phyloP scores from a whole-genome alignment of 257 asterid genomes.

The Dorcoceras hygrometricum region DNA sequence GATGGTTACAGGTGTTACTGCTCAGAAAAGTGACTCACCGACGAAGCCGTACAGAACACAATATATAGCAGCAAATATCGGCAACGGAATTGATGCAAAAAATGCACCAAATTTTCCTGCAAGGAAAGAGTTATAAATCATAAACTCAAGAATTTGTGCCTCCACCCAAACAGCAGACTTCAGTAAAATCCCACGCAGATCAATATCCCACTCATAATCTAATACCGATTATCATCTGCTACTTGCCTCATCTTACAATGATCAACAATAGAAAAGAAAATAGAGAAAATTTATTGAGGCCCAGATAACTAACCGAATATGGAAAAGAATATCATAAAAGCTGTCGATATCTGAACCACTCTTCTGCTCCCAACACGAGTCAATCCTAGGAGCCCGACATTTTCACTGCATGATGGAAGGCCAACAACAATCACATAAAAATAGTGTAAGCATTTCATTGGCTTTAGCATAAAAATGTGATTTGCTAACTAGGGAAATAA shows the following conservation, averaged over 20 bases:
- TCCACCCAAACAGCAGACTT: neutral
- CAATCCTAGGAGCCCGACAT: conserved; percentile 94
- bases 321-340: conserved; percentile 95
- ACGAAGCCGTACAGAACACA: conserved; percentile 87
- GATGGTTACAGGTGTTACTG: neutral
- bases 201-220: neutral
- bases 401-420: conserved; percentile 59
- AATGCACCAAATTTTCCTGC: conserved; percentile 97
- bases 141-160: conserved; percentile 5
- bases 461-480: neutral
- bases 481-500: neutral
- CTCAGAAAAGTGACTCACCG: conserved; percentile 48
- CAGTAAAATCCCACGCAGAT: neutral
- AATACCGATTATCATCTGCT: neutral
- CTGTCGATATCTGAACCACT: conserved; percentile 87
- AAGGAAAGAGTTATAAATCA: conserved; percentile 20
- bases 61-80: conserved; percentile 90
- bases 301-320: conserved; percentile 65
- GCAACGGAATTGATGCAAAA: conserved; percentile 90
- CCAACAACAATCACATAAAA: neutral
- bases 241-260: neutral
- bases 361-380: conserved; percentile 99
- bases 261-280: neutral
- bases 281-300: neutral
- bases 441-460: no score